Conservation (phyloP, 306 rosid genomes). For the Clitoria ternatea region DNA sequence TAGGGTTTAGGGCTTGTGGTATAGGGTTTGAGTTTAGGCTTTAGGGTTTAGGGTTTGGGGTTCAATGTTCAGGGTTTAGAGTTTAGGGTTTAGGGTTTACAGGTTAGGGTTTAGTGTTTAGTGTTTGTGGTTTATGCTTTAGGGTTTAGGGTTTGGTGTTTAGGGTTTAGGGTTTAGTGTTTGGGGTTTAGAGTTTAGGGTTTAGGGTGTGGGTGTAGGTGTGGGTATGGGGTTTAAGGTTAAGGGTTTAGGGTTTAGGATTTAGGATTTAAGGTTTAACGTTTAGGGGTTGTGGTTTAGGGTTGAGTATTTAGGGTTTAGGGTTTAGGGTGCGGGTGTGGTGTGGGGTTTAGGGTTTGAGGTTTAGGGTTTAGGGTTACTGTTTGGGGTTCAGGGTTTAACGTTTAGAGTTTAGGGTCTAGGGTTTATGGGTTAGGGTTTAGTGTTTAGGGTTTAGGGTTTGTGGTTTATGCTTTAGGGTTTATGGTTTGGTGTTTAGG, state of each 20-base stretch:
- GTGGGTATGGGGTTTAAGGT: slow-evolving; percentile 22
- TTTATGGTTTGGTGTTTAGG: no score
- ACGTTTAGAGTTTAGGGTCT: not conserved
- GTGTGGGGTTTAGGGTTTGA: slow-evolving; percentile 5
- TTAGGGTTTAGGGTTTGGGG: slow-evolving; percentile 7
- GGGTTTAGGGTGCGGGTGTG: slow-evolving; percentile 13
- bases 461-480: no score
- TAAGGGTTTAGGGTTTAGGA: slow-evolving; percentile 19
- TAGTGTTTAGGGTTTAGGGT: slow-evolving; percentile 18
- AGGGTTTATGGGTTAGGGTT: slow-evolving; percentile 12
- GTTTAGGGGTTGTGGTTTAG: not conserved
- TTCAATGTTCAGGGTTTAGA: not conserved
- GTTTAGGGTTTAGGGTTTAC: not conserved
- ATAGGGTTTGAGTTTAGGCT: not conserved
- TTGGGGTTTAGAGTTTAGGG: slow-evolving; percentile 19
- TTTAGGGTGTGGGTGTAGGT: slow-evolving; percentile 18
- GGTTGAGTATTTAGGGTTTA: not conserved
- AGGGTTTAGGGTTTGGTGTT: slow-evolving; percentile 14
- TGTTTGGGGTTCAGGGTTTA: not conserved
- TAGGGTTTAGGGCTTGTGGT: no score
- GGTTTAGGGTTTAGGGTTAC: slow-evolving; percentile 9
- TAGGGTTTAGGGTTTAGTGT: slow-evolving; percentile 17
- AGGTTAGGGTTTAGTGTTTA: no score
- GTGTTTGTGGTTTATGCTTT: no score
- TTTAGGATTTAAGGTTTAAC: slow-evolving; percentile 22